A percentile compares a stretch with the other conserved stretches of the same genome.
These are phyloP conservation scores for Gamarada debralockiae DNA, from an alignment of 495 filamentous ascomycete species.

Conservation along the genomic window DNA sequence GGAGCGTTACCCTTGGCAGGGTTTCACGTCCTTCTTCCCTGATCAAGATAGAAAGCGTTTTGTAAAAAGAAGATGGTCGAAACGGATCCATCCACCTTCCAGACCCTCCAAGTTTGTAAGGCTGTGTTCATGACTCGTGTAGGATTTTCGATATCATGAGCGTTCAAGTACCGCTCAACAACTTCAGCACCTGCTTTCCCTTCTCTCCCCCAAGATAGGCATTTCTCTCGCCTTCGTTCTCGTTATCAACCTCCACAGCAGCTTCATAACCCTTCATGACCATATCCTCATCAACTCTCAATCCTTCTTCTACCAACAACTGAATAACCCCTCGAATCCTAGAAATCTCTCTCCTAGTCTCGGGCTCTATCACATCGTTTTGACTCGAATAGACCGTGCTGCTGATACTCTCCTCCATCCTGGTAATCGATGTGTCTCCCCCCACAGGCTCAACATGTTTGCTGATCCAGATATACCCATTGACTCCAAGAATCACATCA, in stretches of 20 bases:
- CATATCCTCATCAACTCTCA: slow-evolving; percentile 89
- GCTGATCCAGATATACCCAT: slow-evolving; percentile 92
- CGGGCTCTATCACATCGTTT: slow-evolving; percentile 74
- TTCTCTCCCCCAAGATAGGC: slow-evolving; percentile 72
- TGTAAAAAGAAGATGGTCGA: too few relatives aligned
- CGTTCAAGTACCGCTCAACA: slow-evolving; percentile 41
- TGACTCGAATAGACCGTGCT: slow-evolving; percentile 79
- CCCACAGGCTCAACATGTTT: slow-evolving; percentile 55
- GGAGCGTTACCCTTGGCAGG: too few relatives aligned
- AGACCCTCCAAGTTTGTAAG: too few relatives aligned
- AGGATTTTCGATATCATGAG: background rate
- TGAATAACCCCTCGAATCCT: slow-evolving; percentile 74
- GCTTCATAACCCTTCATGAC: slow-evolving; percentile 79
- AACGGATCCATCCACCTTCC: too few relatives aligned
- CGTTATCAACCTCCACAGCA: slow-evolving; percentile 60
- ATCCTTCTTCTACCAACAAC: slow-evolving; percentile 73
- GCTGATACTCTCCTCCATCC: slow-evolving; percentile 75
- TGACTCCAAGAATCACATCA: slow-evolving; percentile 87
- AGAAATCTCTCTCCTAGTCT: slow-evolving; percentile 83
- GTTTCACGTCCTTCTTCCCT: too few relatives aligned
- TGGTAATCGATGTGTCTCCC: slow-evolving; percentile 55
- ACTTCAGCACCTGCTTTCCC: slow-evolving; percentile 60
- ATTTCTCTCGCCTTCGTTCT: slow-evolving; percentile 40
- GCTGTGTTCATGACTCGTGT: background rate
- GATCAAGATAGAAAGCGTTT: too few relatives aligned